Evolutionary conservation across 2,329 filamentous ascomycete genomes (phyloP).

Genomic region (Aspergillus sp.): DNA sequence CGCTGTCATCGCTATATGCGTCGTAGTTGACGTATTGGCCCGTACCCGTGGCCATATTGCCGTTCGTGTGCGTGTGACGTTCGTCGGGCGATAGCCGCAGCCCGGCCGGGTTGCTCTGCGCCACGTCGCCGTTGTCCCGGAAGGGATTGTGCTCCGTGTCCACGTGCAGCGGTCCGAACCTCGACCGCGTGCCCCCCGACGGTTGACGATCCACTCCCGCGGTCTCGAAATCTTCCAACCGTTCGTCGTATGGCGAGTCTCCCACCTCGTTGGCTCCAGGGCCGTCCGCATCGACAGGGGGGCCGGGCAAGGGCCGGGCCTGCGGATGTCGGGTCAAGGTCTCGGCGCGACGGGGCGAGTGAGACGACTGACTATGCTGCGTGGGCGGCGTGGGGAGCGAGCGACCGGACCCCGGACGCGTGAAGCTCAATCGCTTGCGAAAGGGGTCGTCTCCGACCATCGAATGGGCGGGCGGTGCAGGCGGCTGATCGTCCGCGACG

Average conservation of each 20-base stretch:
- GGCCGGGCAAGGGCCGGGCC: slow-evolving; percentile 58
- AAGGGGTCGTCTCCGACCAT: slow-evolving; percentile 24
- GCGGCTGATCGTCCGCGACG: slow-evolving; percentile 31
- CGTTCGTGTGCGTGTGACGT: slow-evolving; percentile 50
- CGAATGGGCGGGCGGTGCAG: slow-evolving; percentile 33
- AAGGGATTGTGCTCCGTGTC: slow-evolving; percentile 13
- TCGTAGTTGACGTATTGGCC: slow-evolving; percentile 48
- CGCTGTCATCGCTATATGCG: slow-evolving; percentile 70
- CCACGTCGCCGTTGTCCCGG: slow-evolving; percentile 12
- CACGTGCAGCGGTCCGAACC: slow-evolving; percentile 24
- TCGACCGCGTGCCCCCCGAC: slow-evolving; percentile 24
- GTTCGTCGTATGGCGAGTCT: slow-evolving; percentile 51
- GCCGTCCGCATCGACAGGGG: slow-evolving; percentile 49
- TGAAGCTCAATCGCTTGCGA: slow-evolving; percentile 26
- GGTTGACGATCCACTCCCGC: slow-evolving; percentile 45
- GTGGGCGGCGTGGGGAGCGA: slow-evolving; percentile 50
- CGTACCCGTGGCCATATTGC: slow-evolving; percentile 44
- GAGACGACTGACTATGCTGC: slow-evolving; percentile 50
- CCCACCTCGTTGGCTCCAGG: slow-evolving; percentile 22
- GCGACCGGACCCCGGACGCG: slow-evolving; percentile 35
- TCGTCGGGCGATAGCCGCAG: slow-evolving; percentile 43
- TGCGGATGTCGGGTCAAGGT: slow-evolving; percentile 58
- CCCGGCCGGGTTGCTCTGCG: slow-evolving; percentile 10
- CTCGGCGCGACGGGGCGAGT: slow-evolving; percentile 52
- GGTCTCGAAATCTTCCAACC: slow-evolving; percentile 58